Base-by-base conservation (phyloP, 768 basidiomycete genomes). In the Macrolepiota albuminosa region DNA sequence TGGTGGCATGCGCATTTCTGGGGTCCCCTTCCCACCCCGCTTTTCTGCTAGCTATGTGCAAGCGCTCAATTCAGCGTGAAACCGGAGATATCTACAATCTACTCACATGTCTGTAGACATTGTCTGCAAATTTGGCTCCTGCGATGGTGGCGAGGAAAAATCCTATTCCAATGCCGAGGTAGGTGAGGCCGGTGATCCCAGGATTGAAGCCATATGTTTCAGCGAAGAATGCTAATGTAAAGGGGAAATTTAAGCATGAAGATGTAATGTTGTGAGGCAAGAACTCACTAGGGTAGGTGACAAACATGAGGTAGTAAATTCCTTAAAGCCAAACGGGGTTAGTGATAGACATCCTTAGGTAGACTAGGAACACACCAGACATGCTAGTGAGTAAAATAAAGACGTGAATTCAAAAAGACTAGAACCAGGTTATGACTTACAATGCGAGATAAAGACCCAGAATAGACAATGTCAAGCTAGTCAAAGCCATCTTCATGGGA, bases 1-100 rank as follows among this genome's bases (percentile, higher is more conserved):
- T 0, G 82, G 79, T 5, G 89, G 89, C 21, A 91, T 80, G 4
- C 89, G 84, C 83, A 84, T 87, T 68, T 91, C 89, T 0, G 89
- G 89, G 61, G 81, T 86, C 6, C 84, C 85, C 42, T 80, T 76
- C 1, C 88, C 89, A n/a, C 79, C 81, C 56, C 83, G 83, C 63
- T 71, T 78, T 10, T 74, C 70, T 33, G 79, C 74, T 42, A 86
- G 67, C 84, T 85, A 45, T 46, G 24, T 46, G 6, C 6, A n/a
- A 40, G 26, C 14, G 6, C 18, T 29, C 50, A 50, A 45, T 46
- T 31, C 6, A 2, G 26, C 34, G 24, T 13, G 5, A 29, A 39
- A 7, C n/a, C 2, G 36, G 29, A 37, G 11, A 55, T 14, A 3
- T 31, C 16, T 8, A 7, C 31, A 33, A 57, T 18, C 1, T 31